phyloP scores from a whole-genome alignment of 2,329 filamentous ascomycete species.

The Alternaria sp. region DNA sequence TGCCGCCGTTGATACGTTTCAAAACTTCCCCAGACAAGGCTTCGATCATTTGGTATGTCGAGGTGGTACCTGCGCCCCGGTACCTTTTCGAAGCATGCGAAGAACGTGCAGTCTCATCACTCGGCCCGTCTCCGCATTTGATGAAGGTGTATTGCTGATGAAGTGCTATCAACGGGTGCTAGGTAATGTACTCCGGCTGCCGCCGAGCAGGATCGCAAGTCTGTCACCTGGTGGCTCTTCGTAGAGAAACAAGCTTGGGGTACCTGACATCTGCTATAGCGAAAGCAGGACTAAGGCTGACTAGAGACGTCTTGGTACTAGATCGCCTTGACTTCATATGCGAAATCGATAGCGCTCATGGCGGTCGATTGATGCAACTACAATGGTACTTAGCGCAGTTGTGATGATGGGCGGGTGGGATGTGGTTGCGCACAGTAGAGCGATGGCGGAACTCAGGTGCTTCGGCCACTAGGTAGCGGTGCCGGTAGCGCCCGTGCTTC shows the following conservation, averaged over 20 bases:
- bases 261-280: conserved; percentile 17
- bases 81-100: conserved; percentile 26
- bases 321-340: conserved; percentile 21
- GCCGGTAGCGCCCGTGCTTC: conserved; percentile 6
- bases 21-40: conserved; percentile 3
- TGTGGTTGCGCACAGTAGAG: conserved; percentile 1
- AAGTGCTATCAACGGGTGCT: conserved; percentile 20
- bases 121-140: conserved; percentile 26
- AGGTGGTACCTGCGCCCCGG: conserved; percentile 26
- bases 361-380: conserved; percentile 1
- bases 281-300: conserved; percentile 14
- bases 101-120: conserved; percentile 16
- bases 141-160: conserved; percentile 19
- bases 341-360: conserved; percentile 3
- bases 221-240: conserved; percentile 20
- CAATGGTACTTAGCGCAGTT: conserved; percentile 18
- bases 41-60: conserved; percentile 23
- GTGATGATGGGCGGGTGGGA: conserved; percentile 6
- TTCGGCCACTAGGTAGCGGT: neutral
- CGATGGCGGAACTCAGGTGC: conserved; percentile 1
- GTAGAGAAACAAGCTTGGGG: conserved; percentile 19
- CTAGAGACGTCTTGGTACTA: conserved; percentile 14
- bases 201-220: conserved; percentile 10
- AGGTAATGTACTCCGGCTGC: conserved; percentile 25
- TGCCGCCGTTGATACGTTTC: conserved; percentile 20